A percentile compares a stretch with the other conserved stretches of the same genome.
Evolutionary conservation across 495 filamentous ascomycete genomes (phyloP).

Genomic region (Hypoxylon rickii): DNA sequence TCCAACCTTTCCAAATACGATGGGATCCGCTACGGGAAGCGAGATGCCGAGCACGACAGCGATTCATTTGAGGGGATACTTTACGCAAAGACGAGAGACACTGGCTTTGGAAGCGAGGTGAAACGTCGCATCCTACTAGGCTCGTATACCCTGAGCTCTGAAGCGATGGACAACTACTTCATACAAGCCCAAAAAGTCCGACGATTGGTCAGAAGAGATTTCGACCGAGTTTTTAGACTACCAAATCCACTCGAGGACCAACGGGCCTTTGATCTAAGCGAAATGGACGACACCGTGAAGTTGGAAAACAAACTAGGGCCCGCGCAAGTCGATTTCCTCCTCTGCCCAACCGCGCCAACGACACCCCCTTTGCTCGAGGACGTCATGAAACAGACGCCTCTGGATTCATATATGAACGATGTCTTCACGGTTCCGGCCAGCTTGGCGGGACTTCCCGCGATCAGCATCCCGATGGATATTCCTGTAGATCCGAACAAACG

Average conservation of each 20-base stretch:
- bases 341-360: slow-evolving; percentile 87
- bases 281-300: slow-evolving; percentile 45
- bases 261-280: slow-evolving; percentile 52
- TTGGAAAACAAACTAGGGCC: slow-evolving; percentile 52
- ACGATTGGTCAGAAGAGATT: slow-evolving; percentile 81
- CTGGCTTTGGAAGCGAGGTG: slow-evolving; percentile 82
- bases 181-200: slow-evolving; percentile 89
- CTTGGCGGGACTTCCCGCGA: slow-evolving; percentile 85
- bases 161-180: slow-evolving; percentile 95
- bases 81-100: slow-evolving; percentile 73
- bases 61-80: slow-evolving; percentile 57
- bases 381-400: slow-evolving; percentile 43
- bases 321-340: slow-evolving; percentile 75
- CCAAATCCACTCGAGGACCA: slow-evolving; percentile 64
- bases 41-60: slow-evolving; percentile 41
- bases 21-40: slow-evolving; percentile 83
- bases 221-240: slow-evolving; percentile 73
- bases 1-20: slow-evolving; percentile 99
- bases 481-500: slow-evolving; percentile 36
- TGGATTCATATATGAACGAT: slow-evolving; percentile 79
- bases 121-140: slow-evolving; percentile 84
- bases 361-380: slow-evolving; percentile 68
- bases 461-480: slow-evolving; percentile 73
- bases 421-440: slow-evolving; percentile 95
- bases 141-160: slow-evolving; percentile 86